Evolutionary conservation across 345 rosid genomes (phyloP).

Genomic region (Xanthoceras sorbifolium): DNA sequence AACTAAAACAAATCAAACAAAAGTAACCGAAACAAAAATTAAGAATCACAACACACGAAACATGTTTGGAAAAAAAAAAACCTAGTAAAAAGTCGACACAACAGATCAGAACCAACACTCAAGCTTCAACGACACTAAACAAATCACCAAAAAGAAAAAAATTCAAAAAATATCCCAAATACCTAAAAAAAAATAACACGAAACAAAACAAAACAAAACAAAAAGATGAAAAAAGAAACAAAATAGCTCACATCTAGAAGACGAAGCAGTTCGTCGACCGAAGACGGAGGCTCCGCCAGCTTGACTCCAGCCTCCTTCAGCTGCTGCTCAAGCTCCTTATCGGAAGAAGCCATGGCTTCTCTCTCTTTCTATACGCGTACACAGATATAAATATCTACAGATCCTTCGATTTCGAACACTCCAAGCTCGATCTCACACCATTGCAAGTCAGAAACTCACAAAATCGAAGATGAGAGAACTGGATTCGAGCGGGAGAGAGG

Average conservation of each 20-base stretch:
- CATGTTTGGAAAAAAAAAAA: background rate
- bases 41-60: background rate
- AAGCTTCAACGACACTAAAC: background rate
- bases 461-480: conserved; percentile 16
- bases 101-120: background rate
- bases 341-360: conserved; percentile 50
- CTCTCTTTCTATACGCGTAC: background rate
- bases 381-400: background rate
- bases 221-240: background rate
- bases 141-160: background rate
- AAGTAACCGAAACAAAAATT: background rate
- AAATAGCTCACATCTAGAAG: conserved; percentile 72
- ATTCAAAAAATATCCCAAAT: background rate
- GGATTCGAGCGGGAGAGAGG: conserved; percentile 9
- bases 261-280: conserved; percentile 71
- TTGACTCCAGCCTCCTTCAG: conserved; percentile 67
- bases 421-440: conserved; percentile 36
- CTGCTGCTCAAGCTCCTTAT: conserved; percentile 65
- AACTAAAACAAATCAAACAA: background rate
- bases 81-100: background rate
- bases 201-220: background rate
- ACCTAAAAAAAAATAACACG: background rate
- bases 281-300: conserved; percentile 69
- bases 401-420: too few species aligned
- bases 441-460: conserved; percentile 27